Base-by-base conservation (phyloP, 1,139 yeast species). In the Casaregolazyma suthepensis region DNA sequence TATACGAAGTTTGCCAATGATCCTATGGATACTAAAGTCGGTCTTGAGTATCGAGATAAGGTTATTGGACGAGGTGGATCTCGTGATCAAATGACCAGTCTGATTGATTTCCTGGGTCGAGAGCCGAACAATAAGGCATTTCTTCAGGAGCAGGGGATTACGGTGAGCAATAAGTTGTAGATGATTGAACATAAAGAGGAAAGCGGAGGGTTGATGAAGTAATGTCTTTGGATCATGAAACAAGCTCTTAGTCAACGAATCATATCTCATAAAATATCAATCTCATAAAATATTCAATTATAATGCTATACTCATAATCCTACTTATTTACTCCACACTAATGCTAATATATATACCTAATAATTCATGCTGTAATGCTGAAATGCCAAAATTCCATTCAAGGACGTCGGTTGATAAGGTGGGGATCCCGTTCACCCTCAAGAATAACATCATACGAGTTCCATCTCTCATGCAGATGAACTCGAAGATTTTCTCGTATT, bases 31-130 rank as follows among this genome's bases (percentile, higher is more conserved):
- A 74, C 80, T 12, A 68, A 69, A 18, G 76, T 71, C 55, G 96
- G 96, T 53, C 70, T 79, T 44, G 73, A 77, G 57, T 88, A 87
- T 68, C 79, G 95, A 66, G 87, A 85, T 63, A 76, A 77, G 49
- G 81, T 88, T 40, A 75, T 88, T 63, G 79, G 78, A 23, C 79
- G 82, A 60, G 96, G 96, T 58, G 93, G 91, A 5, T 76, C 89
- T 1, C 72, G 76, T 56, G 95, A 87, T 53, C 85, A 83, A 59
- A 75, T 77, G 72, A 87, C 80, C 47, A 78, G 79, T 54, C 75
- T 88, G 68, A 72, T 71, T 51, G 87, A 83, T 60, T 75, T 87
- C 51, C 73, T 88, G 56, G 95, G 94, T 1, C 79, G 96, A 66
- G 79, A 81, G 62, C 95, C 96, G 52, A 81, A 78, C 62, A 79